Percentiles rank a stretch among this genome's conserved stretches.
Evolutionary conservation across 441 rosid genomes (phyloP).

Genomic region (Geranium incanum): DNA sequence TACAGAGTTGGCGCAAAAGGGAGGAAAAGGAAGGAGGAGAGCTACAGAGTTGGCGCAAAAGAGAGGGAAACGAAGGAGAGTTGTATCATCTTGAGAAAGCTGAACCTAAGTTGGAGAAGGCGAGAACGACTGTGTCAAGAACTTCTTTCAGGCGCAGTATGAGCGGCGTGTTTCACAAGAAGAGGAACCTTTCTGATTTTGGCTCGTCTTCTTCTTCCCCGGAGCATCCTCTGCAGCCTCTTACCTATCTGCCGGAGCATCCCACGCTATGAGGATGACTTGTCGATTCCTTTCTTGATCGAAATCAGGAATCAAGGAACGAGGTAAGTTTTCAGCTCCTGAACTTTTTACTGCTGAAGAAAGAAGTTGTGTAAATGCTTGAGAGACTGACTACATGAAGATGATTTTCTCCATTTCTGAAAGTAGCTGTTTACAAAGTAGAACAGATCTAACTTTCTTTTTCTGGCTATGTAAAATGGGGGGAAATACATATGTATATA

Average conservation of each 20-base stretch:
- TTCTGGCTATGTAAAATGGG: background rate
- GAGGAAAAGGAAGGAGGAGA: conserved; percentile 40
- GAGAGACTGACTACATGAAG: background rate
- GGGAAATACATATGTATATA: background rate
- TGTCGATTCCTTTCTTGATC: background rate
- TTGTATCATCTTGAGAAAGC: background rate
- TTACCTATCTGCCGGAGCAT: conserved; percentile 29
- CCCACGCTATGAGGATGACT: conserved; percentile 26
- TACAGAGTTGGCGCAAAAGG: conserved; percentile 16
- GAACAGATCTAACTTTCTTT: no score
- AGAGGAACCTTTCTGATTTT: conserved; percentile 73
- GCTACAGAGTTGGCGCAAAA: conserved; percentile 61
- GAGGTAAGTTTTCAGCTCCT: background rate
- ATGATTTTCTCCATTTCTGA: background rate
- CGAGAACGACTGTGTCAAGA: conserved; percentile 48
- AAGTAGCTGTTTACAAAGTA: background rate
- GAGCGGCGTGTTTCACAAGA: conserved; percentile 63
- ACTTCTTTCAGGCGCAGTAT: conserved; percentile 55
- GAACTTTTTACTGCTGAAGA: background rate
- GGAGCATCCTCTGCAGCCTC: conserved; percentile 18
- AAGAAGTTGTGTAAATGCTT: background rate
- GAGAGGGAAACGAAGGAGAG: no score
- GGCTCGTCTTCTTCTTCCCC: conserved; percentile 75
- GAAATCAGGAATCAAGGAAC: no score
- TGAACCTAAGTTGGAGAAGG: conserved; percentile 64